A percentile compares a stretch with the other conserved stretches of the same genome.
Evolutionary conservation across 257 asterid species (phyloP).

Genomic region (Haberlea rhodopensis): DNA sequence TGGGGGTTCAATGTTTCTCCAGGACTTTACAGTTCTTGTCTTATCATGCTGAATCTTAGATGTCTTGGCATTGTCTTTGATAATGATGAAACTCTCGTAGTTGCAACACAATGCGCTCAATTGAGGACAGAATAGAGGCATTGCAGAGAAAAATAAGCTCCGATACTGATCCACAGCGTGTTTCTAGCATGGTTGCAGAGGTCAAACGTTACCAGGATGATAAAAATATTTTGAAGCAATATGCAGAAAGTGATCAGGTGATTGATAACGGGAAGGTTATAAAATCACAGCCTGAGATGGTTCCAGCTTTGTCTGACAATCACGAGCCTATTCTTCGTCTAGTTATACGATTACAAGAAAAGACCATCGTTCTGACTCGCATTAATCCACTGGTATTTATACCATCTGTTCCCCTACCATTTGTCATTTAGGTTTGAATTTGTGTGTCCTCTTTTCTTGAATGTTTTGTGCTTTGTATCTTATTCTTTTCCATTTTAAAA

Average conservation of each 20-base stretch:
- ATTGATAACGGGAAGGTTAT: constrained; percentile 74
- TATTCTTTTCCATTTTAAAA: background rate
- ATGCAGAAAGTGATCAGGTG: constrained; percentile 88
- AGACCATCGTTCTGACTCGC: constrained; percentile 86
- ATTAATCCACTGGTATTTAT: constrained; percentile 71
- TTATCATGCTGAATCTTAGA: constrained; percentile 84
- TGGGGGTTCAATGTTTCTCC: constrained; percentile 81
- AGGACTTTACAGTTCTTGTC: constrained; percentile 75
- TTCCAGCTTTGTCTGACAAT: constrained; percentile 71
- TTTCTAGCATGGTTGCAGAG: constrained; percentile 73
- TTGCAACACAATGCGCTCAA: constrained; percentile 93
- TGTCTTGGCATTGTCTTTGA: constrained; percentile 96
- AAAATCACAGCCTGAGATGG: constrained; percentile 81
- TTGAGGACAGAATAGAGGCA: constrained; percentile 87
- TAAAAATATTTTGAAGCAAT: constrained; percentile 80
- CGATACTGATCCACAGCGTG: constrained; percentile 82
- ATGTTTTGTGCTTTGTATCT: constrained; percentile 12
- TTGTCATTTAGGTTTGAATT: constrained; percentile 9
- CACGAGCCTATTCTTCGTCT: constrained; percentile 91
- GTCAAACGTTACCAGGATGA: constrained; percentile 87
- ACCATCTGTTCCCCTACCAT: constrained; percentile 12
- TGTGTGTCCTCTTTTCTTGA: constrained; percentile 9
- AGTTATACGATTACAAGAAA: constrained; percentile 82
- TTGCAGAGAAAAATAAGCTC: constrained; percentile 70
- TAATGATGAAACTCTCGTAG: constrained; percentile 92